Evolutionary conservation across 2,329 filamentous ascomycete species (phyloP), one percentile per base, ranked within the genome.

Genomic region (Elsinoe ampelina): DNA sequence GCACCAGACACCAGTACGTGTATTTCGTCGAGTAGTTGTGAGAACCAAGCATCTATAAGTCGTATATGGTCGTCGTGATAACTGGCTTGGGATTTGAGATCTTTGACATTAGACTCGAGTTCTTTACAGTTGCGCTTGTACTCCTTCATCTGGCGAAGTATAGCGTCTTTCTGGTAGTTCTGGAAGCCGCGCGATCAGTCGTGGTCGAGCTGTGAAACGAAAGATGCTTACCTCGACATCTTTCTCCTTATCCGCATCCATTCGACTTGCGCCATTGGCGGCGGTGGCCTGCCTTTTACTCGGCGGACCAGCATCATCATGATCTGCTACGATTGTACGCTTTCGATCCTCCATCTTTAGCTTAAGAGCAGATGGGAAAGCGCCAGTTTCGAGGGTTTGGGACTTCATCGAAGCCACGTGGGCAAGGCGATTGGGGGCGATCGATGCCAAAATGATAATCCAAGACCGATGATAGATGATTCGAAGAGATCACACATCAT

Each of bases 291-390:
- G 87, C 74, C 90, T 86, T 80, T 97, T 98, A 69, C 84, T 87
- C 19, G 92, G 91, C 63, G 92, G 92, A 63, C 87, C 87, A 68
- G 88, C 78, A 65, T 96, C 89, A 72, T 93, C 88, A 67, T 82
- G 77, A 70, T 86, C 87, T 73, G 82, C 80, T 65, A 86, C 81
- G 70, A 90, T 88, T 70, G 90, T 87, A 82, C 93, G 85, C 82
- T 98, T 98, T 82, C 93, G 89, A 79, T 97, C 93, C 81, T 98
- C 93, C 92, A 97, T 98, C 82, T 93, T 95, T 78, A 84, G 79
- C 76, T 88, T 80, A 80, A 84, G 84, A 72, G 80, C 73, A 77
- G 89, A 86, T 79, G 87, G 83, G 81, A 84, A 82, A 79, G 85
- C 80, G 73, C 85, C 79, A 74, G 83, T 81, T 71, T 80, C 79